Base-by-base conservation (phyloP, 495 filamentous ascomycete genomes). In the Entonaema liquescens region DNA sequence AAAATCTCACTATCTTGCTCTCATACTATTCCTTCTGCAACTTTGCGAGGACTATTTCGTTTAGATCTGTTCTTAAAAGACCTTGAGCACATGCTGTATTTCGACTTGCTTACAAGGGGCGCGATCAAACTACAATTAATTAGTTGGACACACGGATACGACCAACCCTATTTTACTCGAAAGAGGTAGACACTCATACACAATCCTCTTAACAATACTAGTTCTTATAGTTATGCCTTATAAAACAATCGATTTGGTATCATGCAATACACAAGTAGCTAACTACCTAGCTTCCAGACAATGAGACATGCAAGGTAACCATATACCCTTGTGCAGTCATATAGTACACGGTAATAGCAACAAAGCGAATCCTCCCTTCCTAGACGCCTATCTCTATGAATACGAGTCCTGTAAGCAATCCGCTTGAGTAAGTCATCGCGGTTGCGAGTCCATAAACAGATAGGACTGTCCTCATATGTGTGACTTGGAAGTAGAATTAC, bases 181-280 rank as follows among this genome's bases (percentile, higher is more conserved):
- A n/a, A n/a, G n/a, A n/a, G n/a, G n/a, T n/a, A n/a, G n/a, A n/a
- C n/a, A 17, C 38, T 2, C 15, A 17, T 11, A 40, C 38, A 7
- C 38, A 40, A 17, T 6, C n/a, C 4, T n/a, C 4, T 19, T 13
- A 53, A 55, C 1, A 9, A 19, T 5, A 55, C 35, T 0, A 35
- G 15, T 7, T n/a, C n/a, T 40, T 0, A 40, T 40, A 6, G 17
- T 0, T 40, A 17, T 8, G n/a, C 38, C 15, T 40, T 40, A 40
- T 7, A 47, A 47, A 47, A 47, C 8, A 62, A 52, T 53, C 29
- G 59, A 52, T 36, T 62, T 62, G 59, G 59, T 62, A 62, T 62
- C 59, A 52, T 62, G 59, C 42, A 59, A 53, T 53, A 29, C 42
- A 13, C 26, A 29, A 19, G 8, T 36, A 57, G 21, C 31, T 44